A percentile compares a stretch with the other conserved stretches of the same genome.
These are phyloP conservation scores for Saccharum officinarum DNA, from an alignment of 176 grass and related monocot species.

Conservation along the genomic window DNA sequence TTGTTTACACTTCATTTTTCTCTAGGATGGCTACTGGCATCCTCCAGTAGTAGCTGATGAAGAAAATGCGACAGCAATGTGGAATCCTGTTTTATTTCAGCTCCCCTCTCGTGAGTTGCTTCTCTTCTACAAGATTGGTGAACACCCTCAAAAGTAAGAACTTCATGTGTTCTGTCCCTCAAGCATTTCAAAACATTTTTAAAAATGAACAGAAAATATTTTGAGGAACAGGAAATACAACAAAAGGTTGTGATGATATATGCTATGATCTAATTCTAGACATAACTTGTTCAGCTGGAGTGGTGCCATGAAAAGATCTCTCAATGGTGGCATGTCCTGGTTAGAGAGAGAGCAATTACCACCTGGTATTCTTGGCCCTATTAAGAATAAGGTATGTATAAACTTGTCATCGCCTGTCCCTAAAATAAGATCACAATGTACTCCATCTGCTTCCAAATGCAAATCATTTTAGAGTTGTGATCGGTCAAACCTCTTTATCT, in stretches of 20 bases:
- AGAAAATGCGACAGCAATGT: conserved; percentile 73
- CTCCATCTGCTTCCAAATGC: neutral
- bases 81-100: conserved; percentile 96
- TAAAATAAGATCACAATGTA: neutral
- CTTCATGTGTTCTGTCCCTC: neutral
- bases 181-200: neutral
- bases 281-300: conserved; percentile 67
- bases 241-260: neutral
- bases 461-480: neutral
- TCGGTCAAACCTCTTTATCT: neutral
- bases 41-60: conserved; percentile 73
- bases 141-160: conserved; percentile 80
- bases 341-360: conserved; percentile 83
- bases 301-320: conserved; percentile 91
- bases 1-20: neutral
- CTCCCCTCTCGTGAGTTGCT: conserved; percentile 80
- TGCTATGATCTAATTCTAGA: conserved; percentile 16
- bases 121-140: conserved; percentile 95
- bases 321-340: conserved; percentile 80
- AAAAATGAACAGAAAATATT: neutral
- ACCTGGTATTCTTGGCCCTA: conserved; percentile 93
- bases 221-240: neutral
- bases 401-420: neutral
- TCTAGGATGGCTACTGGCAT: conserved; percentile 73
- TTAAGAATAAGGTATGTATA: conserved; percentile 83